A percentile compares a stretch with the other conserved stretches of the same genome.
phyloP scores from a whole-genome alignment of 495 filamentous ascomycete species.

The Annulohypoxylon stygium region DNA sequence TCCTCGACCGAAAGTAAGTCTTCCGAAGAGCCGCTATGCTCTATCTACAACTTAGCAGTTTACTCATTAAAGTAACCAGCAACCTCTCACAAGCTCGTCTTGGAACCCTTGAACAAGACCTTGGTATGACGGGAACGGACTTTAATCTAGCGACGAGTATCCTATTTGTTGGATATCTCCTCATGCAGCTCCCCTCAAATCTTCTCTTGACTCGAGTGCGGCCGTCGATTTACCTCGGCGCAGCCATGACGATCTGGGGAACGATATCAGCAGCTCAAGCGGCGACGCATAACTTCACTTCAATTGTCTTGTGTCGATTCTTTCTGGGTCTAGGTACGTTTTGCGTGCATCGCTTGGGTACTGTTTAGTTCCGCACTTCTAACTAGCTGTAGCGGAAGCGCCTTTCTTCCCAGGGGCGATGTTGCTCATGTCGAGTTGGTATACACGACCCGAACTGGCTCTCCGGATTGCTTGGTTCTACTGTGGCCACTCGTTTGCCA shows the following conservation, averaged over 20 bases:
- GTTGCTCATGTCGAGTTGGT: conserved; percentile 66
- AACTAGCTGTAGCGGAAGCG: conserved; percentile 57
- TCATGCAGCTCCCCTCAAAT: conserved; percentile 70
- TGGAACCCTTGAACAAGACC: conserved; percentile 60
- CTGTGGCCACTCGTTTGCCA: conserved; percentile 67
- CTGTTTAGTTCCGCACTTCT: background rate
- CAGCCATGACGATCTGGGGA: conserved; percentile 72
- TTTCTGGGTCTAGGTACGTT: conserved; percentile 68
- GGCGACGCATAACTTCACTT: conserved; percentile 65
- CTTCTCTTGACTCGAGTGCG: conserved; percentile 62
- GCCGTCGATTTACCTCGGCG: conserved; percentile 59
- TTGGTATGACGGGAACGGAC: conserved; percentile 60
- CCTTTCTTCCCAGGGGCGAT: conserved; percentile 65
- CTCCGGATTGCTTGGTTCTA: conserved; percentile 70
- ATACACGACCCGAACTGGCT: conserved; percentile 63
- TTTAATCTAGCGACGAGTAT: conserved; percentile 70
- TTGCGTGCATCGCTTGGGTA: background rate
- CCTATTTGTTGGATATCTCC: conserved; percentile 68
- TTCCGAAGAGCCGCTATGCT: too few relatives aligned
- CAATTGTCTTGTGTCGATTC: conserved; percentile 70
- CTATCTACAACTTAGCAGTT: too few relatives aligned
- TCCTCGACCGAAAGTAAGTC: conserved; percentile 58
- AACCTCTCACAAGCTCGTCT: conserved; percentile 60
- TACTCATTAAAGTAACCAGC: conserved; percentile 31
- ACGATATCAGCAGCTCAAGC: conserved; percentile 70